Base-by-base conservation (phyloP, 768 basidiomycete genomes). In the Grammothele lineata region DNA sequence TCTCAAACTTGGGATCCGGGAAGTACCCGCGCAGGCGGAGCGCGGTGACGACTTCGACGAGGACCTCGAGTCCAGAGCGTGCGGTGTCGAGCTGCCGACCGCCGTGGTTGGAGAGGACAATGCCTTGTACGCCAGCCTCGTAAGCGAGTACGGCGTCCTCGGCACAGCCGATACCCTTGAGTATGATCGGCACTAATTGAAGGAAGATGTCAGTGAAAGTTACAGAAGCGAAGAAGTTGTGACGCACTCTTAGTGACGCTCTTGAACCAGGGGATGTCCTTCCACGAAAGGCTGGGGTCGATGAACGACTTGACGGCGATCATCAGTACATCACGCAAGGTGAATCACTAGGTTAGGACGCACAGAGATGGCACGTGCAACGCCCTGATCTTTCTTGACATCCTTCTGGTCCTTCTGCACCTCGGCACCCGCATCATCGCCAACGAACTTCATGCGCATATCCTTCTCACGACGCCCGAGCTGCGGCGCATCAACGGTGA, bases 401-500 rank as follows among this genome's bases (percentile, higher is more conserved):
- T 72, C 72, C 15, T 7, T 7, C 35, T 72, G 66, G 12, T 67
- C 66, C 14, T 68, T 69, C 60, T 77, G 77, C 51, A 76, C 77
- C 23, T 63, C 58, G 3, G 79, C 76, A 44, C 77, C 78, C n/a
- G 77, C 74, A 32, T 76, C 77, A 54, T 81, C 81, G 32, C 82
- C 86, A 5, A 53, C 55, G 35, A 50, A 40, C 32, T 48, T 53
- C 43, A 48, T 52, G 52, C 45, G 49, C 57, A 55, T 45, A 70
- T 98, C 81, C 68, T 92, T 92, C 65, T 95, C 93, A 45, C 94
- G 77, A 11, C 93, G 79, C 34, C 95, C 95, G 7, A 97, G 82
- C 56, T 96, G 93, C 3, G 95, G 94, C 0, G 95, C 95, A 68
- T 98, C 95, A 21, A 98, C 95, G 0, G 95, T 97, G 62, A 98